Base-by-base conservation (phyloP, 805 yeast species). In the Kluyveromyces wickerhamii region DNA sequence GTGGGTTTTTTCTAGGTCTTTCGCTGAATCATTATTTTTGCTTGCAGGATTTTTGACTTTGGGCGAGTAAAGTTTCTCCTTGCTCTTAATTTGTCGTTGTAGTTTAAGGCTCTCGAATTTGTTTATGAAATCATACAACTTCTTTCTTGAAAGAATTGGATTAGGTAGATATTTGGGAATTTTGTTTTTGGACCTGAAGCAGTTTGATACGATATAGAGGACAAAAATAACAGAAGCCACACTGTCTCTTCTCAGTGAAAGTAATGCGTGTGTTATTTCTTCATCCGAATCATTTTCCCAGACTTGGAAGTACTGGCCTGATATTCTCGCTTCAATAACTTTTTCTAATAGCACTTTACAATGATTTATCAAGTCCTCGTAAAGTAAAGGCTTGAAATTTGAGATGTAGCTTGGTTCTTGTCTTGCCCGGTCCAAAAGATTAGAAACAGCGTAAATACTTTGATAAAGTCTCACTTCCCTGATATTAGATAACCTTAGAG, bases 401-500 rank as follows among this genome's bases (percentile, higher is more conserved):
- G 62, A 54, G 10, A 62, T 49, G 18, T 58, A 49, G 11, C 55
- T 56, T 16, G 65, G 60, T 38, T 70, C 72, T 6, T 48, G 50
- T 13, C 45, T 41, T 0, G 71, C 62, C 41, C 55, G 59, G 10
- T 41, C 35, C 14, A 71, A 37, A 11, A 71, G 38, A 7, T 60
- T 62, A 32, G 51, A 53, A 11, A 68, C 48, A 0, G 72, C 69
- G 12, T 49, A 51, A 8, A 68, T 42, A 38, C 61, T 60, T 43
- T 67, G 71, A 2, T 69, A 58, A 52, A 70, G 55, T 47, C 74
- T 59, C 8, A 68, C 67, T 44, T 71, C 75, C 36, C 73, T 54
- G 21, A 67, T 65, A 38, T 63, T 67, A 0, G 71, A 65, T 30
- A 66, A 49, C 29, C 62, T 64, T 22, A 67, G 40, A 1, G 72